These are phyloP conservation scores for Curvularia lunata DNA, from an alignment of 2,329 filamentous ascomycete species.

Conservation along the genomic window DNA sequence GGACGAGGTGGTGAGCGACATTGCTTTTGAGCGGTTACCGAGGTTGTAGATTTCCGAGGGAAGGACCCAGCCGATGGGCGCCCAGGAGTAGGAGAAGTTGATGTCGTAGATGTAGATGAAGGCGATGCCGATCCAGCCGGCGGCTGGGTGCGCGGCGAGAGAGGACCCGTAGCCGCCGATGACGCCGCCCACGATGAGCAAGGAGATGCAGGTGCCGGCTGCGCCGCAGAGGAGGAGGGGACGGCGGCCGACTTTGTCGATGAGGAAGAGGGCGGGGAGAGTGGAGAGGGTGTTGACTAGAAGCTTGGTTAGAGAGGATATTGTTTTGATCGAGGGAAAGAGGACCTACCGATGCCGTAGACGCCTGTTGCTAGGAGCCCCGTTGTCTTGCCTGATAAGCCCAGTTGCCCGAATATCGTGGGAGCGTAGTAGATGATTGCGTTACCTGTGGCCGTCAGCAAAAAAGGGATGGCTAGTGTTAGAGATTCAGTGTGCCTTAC, in stretches of 20 bases:
- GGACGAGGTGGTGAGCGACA: constrained; percentile 70
- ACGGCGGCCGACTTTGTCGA: constrained; percentile 68
- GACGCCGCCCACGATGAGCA: constrained; percentile 74
- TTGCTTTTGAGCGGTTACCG: constrained; percentile 70
- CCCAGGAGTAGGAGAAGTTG: constrained; percentile 69
- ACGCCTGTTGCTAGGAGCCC: constrained; percentile 81
- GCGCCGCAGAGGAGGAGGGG: constrained; percentile 68
- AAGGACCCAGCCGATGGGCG: constrained; percentile 75
- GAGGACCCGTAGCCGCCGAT: constrained; percentile 65
- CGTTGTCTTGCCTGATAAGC: constrained; percentile 63
- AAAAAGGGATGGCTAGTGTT: background rate
- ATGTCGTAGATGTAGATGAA: constrained; percentile 67
- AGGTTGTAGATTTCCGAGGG: constrained; percentile 77
- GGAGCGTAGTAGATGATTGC: constrained; percentile 77
- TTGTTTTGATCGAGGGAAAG: no score
- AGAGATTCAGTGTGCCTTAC: constrained; percentile 49
- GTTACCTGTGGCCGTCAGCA: constrained; percentile 49
- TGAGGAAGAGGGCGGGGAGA: constrained; percentile 68
- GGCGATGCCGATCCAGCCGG: constrained; percentile 71
- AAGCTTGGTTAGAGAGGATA: no score
- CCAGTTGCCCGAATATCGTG: constrained; percentile 77
- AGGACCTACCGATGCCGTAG: constrained; percentile 42
- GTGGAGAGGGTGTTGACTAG: constrained; percentile 68
- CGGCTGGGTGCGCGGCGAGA: constrained; percentile 63
- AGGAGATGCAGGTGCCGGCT: constrained; percentile 71